Percentiles rank a stretch among this genome's conserved stretches.
These are phyloP conservation scores for Diversispora eburnea DNA, from an alignment of 192 early-diverging fungal genomes.

Conservation along the genomic window DNA sequence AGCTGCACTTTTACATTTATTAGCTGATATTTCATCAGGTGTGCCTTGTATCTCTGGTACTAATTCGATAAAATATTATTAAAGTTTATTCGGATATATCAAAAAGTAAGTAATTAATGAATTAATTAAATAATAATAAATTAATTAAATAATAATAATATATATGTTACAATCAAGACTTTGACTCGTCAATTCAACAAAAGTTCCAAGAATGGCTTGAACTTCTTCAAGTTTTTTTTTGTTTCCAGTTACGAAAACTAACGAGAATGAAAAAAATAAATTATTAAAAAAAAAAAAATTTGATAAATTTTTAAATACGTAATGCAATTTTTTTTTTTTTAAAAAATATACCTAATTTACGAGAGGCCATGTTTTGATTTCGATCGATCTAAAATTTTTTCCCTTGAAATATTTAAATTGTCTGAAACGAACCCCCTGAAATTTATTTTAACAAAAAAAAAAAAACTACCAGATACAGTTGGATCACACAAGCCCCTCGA, in stretches of 20 bases:
- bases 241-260: constrained; percentile 93
- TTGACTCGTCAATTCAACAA: constrained; percentile 62
- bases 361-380: too few relatives aligned
- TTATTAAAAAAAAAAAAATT: not conserved
- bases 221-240: constrained; percentile 92
- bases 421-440: too few relatives aligned
- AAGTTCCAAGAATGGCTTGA: constrained; percentile 67
- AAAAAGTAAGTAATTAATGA: not conserved
- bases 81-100: too few relatives aligned
- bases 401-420: too few relatives aligned
- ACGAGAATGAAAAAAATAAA: not conserved
- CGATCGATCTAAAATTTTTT: too few relatives aligned
- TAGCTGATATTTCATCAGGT: constrained; percentile 66
- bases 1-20: constrained; percentile 80
- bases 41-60: constrained; percentile 94
- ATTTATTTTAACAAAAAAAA: too few relatives aligned
- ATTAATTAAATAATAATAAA: not conserved
- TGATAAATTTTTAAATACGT: too few relatives aligned
- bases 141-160: not conserved
- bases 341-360: too few relatives aligned
- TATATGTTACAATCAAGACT: constrained; percentile 59
- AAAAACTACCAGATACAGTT: too few relatives aligned
- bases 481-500: too few relatives aligned
- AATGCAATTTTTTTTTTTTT: too few relatives aligned
- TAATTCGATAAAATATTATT: constrained; percentile 18